phyloP scores from a whole-genome alignment of 257 asterid species.

The Nicotiana knightiana region DNA sequence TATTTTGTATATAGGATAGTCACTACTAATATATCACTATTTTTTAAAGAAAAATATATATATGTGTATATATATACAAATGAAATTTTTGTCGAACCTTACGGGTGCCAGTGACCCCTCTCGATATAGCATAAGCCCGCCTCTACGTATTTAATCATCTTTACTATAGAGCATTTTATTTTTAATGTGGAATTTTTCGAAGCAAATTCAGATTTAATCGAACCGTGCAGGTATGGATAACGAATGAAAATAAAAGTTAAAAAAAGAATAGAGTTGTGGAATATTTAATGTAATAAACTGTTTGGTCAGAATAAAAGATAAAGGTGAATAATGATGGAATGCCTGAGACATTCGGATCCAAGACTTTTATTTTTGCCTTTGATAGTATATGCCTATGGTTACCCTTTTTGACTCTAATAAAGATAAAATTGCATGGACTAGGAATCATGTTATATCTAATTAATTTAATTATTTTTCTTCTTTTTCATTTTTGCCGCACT shows the following conservation, averaged over 20 bases:
- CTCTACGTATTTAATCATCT: too few species aligned
- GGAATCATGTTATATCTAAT: neutral
- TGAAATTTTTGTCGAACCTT: too few species aligned
- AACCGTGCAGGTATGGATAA: accelerated
- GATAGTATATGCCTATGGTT: constrained; percentile 33
- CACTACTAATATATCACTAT: too few species aligned
- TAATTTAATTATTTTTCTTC: neutral
- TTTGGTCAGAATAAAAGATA: constrained; percentile 21
- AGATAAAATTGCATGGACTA: constrained; percentile 1
- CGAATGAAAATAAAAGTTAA: neutral
- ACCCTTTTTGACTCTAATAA: constrained; percentile 41
- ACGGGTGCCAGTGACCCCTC: too few species aligned
- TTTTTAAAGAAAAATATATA: too few species aligned
- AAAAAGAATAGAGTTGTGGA: neutral
- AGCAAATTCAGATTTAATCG: too few species aligned
- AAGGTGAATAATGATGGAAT: constrained; percentile 22
- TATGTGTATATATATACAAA: too few species aligned
- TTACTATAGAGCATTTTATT: accelerated
- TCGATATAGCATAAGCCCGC: too few species aligned
- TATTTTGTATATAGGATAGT: too few species aligned
- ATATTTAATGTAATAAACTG: neutral
- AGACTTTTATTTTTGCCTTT: constrained; percentile 24
- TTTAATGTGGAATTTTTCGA: accelerated
- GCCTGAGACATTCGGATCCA: constrained; percentile 23
- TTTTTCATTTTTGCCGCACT: neutral